Evolutionary conservation across 2,329 filamentous ascomycete genomes (phyloP), one percentile per base, ranked within the genome.

Genomic region (Botrytis medusae): DNA sequence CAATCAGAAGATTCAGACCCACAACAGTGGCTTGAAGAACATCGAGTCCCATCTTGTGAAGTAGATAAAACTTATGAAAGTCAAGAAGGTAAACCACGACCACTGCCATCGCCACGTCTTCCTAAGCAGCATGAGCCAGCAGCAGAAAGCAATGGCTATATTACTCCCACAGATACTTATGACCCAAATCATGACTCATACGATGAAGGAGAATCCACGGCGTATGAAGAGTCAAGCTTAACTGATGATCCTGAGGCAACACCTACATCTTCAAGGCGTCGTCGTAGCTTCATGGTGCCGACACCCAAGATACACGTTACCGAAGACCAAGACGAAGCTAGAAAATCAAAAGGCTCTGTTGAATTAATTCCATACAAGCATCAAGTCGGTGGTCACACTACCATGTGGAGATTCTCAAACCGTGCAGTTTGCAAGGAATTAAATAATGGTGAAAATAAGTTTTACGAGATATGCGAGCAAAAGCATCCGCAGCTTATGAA

Each of bases 371-470:
- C 96, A 2, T 99, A 98, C 83, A 93, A 94, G 77, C 96, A 99
- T 83, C 96, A 99, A 83, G 96, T 99, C 72, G 96, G 96, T 74
- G 96, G 96, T 0, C 96, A 99, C 82, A 98, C 94, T 10, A 98
- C 95, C 0, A 88, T 99, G 51, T 99, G 97, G 88, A 92, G 95
- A 60, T 98, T 99, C 81, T 98, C 96, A 29, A 91, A 94, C 77
- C 90, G 95, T 79, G 96, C 96, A 72, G 95, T 99, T 18, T 99
- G 96, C 86, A 99, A 99, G 83, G 94, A 98, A 83, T 88, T 99
- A 80, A 99, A 97, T 82, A 99, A 97, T 82, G 89, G 95, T 79
- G 96, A 99, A 81, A 99, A 99, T 83, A 94, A 97, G 83, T 99
- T 99, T 81, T 99, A 99, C 82, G 96, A 99, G 83, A 96, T 92